Percentiles rank a stretch among this genome's conserved stretches.
Evolutionary conservation across 768 basidiomycete species (phyloP).

Genomic region (Boletellus ananiceps): DNA sequence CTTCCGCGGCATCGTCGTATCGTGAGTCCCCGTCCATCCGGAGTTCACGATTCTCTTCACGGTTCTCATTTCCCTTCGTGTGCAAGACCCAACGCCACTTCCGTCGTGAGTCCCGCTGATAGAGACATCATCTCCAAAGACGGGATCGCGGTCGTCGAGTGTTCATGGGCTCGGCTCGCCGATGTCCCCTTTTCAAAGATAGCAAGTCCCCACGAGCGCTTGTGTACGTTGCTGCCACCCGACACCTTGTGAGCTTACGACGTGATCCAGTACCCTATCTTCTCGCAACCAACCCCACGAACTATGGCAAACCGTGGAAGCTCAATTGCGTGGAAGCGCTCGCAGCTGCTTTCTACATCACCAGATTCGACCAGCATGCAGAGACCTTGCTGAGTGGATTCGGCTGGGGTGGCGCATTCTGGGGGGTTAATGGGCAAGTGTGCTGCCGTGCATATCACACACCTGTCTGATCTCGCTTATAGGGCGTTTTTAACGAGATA

Average conservation of each 20-base stretch:
- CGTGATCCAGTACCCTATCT: constrained; percentile 79
- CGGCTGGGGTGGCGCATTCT: constrained; percentile 90
- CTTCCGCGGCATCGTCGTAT: constrained; percentile 90
- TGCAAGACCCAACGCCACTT: constrained; percentile 75
- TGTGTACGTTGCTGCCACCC: constrained; percentile 51
- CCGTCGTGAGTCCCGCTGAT: constrained; percentile 78
- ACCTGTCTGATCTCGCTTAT: background rate
- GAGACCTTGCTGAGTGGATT: constrained; percentile 76
- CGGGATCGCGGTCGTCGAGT: constrained; percentile 96
- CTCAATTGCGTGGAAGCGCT: constrained; percentile 94
- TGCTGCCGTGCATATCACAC: background rate
- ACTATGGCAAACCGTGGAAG: constrained; percentile 96
- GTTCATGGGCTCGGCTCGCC: constrained; percentile 93
- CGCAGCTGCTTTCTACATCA: constrained; percentile 93
- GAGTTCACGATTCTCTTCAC: constrained; percentile 2
- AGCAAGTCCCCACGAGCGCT: constrained; percentile 84
- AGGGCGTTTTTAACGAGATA: constrained; percentile 65
- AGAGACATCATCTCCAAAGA: constrained; percentile 65
- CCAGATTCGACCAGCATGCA: constrained; percentile 79
- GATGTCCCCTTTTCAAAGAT: constrained; percentile 96
- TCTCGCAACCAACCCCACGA: constrained; percentile 92
- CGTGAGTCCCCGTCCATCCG: constrained; percentile 53
- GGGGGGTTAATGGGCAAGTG: constrained; percentile 70
- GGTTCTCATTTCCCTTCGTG: background rate
- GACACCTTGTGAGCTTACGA: background rate